Base-by-base conservation (phyloP, 345 rosid genomes). In the Pugionium dolabratum region DNA sequence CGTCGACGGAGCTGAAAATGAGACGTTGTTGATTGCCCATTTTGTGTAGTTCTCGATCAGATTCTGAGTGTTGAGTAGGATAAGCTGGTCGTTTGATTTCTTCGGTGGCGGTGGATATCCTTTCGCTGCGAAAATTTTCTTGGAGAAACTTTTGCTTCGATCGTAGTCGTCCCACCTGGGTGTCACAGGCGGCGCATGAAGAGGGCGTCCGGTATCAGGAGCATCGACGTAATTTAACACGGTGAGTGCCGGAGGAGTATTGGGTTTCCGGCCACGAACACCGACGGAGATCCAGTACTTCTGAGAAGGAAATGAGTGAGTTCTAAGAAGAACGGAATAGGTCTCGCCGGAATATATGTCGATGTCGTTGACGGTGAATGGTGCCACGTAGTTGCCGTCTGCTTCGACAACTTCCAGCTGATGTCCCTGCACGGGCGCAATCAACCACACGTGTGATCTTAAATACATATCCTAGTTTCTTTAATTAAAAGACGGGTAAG, bases 311-410 rank as follows among this genome's bases (percentile, higher is more conserved):
- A 30, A 28, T 58, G 82, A 76, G 55, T 84, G 51, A 4, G 98
- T 89, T n/a, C 4, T 68, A 0, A 92, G 30, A 7, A 92, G 64
- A 11, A 89, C 80, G 0, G 97, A 92, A 72, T 89, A 92, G 56
- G 85, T 89, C 56, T 92, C 91, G 29, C 98, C 98, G 7, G 93
- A 87, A 49, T 87, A 86, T 4, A 89, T 78, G 78, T 86, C 89
- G 18, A 92, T 35, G 59, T 85, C 81, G 3, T 79, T 52, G 0
- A 78, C 83, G 25, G 59, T 59, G 30, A 89, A 89, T 8, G 91
- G 95, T 28, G 79, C 60, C 9, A 92, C 80, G 53, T 87, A 83
- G 64, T 92, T 87, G 8, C 97, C 92, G 74, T 92, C 98, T 0
- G 95, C 96, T 79, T 89, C 98, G 7, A 92, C 96, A n/a, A 85